phyloP scores from a whole-genome alignment of 768 basidiomycete species.

The Leccinum longicurvipes region DNA sequence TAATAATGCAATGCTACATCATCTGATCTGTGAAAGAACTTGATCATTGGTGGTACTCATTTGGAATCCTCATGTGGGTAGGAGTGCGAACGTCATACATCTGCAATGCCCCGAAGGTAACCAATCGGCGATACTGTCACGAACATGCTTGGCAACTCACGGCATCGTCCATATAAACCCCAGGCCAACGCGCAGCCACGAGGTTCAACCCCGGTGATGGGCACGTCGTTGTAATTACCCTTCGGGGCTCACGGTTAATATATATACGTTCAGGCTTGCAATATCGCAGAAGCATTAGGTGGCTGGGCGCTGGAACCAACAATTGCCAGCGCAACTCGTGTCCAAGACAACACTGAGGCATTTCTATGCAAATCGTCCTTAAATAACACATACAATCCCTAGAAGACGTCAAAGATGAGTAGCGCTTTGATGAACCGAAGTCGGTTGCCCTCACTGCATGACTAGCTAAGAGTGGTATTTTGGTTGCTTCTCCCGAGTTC shows the following conservation, averaged over 20 bases:
- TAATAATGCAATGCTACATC: background rate
- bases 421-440: background rate
- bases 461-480: constrained; percentile 1
- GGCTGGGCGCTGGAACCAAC: background rate
- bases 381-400: constrained; percentile 3
- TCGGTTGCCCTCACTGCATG: background rate
- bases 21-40: constrained; percentile 1
- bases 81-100: background rate
- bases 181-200: background rate
- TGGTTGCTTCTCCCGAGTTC: constrained; percentile 10
- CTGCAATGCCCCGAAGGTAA: background rate
- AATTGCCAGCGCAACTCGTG: background rate
- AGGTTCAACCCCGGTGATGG: background rate
- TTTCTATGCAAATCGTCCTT: background rate
- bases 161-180: constrained; percentile 4
- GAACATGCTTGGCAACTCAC: background rate
- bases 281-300: no score
- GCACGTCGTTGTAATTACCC: background rate
- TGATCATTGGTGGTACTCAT: background rate
- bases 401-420: background rate
- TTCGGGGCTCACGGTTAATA: background rate
- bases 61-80: background rate
- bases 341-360: background rate
- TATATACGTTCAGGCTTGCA: background rate
- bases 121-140: background rate